phyloP scores from a whole-genome alignment of 2,329 filamentous ascomycete species.

The Xylaria arbuscula region DNA sequence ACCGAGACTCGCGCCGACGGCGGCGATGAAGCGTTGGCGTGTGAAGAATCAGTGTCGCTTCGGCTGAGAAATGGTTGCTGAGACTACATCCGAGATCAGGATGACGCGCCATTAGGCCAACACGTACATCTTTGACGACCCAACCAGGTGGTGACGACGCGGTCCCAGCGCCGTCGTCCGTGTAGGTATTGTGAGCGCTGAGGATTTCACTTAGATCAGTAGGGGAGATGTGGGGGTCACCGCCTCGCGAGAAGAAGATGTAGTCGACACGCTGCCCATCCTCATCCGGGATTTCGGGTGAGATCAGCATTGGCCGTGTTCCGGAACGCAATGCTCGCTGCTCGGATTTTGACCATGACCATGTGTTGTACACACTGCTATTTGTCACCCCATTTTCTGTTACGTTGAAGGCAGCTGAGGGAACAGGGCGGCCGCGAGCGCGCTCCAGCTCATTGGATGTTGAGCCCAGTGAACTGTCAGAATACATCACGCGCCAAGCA shows the following conservation, averaged over 20 bases:
- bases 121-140: conserved; percentile 75
- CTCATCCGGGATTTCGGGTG: conserved; percentile 74
- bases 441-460: conserved; percentile 75
- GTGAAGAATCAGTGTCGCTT: conserved; percentile 75
- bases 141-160: conserved; percentile 59
- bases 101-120: conserved; percentile 85
- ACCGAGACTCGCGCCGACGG: conserved; percentile 21
- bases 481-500: conserved; percentile 85
- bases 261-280: conserved; percentile 92
- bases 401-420: conserved; percentile 82
- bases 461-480: conserved; percentile 82
- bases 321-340: conserved; percentile 75
- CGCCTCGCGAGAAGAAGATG: conserved; percentile 79
- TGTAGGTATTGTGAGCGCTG: conserved; percentile 37
- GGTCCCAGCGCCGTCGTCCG: conserved; percentile 46
- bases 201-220: conserved; percentile 36
- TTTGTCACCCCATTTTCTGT: conserved; percentile 86
- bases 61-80: conserved; percentile 94
- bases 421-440: conserved; percentile 72
- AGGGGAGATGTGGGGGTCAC: conserved; percentile 36
- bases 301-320: conserved; percentile 68
- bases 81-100: conserved; percentile 84
- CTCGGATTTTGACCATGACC: conserved; percentile 83
- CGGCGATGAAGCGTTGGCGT: conserved; percentile 41
- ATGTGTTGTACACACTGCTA: conserved; percentile 88